Conservation (phyloP, 2,329 filamentous ascomycete species). For the Allantophomopsis cytisporea region DNA sequence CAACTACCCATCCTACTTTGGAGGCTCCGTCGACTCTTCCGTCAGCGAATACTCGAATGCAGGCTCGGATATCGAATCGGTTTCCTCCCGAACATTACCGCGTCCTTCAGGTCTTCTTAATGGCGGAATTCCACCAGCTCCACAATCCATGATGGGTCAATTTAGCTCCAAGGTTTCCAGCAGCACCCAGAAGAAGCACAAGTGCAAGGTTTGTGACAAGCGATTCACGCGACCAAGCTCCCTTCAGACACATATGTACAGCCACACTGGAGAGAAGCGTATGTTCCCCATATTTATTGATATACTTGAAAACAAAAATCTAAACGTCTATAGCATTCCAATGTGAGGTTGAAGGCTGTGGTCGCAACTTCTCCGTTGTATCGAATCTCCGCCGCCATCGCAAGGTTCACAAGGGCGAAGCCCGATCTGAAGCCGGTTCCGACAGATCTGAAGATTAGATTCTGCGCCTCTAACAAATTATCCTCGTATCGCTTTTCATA, state of each 20-base stretch:
- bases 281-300: constrained; percentile 12
- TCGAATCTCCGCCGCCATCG: constrained; percentile 89
- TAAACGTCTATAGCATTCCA: constrained; percentile 55
- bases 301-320: constrained; percentile 6
- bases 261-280: constrained; percentile 97
- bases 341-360: constrained; percentile 89
- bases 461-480: too few species aligned
- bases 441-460: constrained; percentile 26
- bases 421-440: constrained; percentile 47
- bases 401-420: constrained; percentile 84
- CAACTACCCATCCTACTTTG: constrained; percentile 74
- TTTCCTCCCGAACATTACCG: constrained; percentile 71
- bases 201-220: constrained; percentile 98
- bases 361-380: constrained; percentile 91
- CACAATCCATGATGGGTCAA: constrained; percentile 96
- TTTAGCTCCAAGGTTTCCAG: constrained; percentile 95
- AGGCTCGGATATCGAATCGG: constrained; percentile 73
- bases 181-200: constrained; percentile 97
- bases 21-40: constrained; percentile 69
- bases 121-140: constrained; percentile 59
- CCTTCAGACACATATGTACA: constrained; percentile 95
- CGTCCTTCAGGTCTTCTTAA: constrained; percentile 56
- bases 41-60: constrained; percentile 89
- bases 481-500: too few species aligned
- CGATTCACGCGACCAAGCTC: constrained; percentile 91